Base-by-base conservation (phyloP, 768 basidiomycete species). In the Pleurotus citrinopileatus region DNA sequence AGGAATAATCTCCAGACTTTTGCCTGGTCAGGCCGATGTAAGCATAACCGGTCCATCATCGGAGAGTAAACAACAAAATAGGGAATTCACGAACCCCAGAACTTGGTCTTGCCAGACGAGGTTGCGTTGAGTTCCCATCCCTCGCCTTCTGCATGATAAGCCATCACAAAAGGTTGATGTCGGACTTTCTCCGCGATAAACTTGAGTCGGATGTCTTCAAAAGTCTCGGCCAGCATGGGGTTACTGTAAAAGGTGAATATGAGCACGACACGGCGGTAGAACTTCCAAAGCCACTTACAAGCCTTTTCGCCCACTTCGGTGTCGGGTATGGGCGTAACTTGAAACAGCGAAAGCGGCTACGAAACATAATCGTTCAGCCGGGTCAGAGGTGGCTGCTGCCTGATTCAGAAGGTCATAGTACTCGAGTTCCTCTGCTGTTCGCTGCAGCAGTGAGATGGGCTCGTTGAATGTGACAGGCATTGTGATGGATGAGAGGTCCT, bases 391-490 rank as follows among this genome's bases (percentile, higher is more conserved):
- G 12, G 70, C 67, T 1, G 77, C 83, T 19, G 91, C 92, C 61
- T 84, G 80, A 32, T 78, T 73, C n/a, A 94, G 72, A 6, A 94
- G 70, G 38, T 76, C 71, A 47, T 80, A 76, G 60, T 94, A 94
- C 70, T 94, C 92, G 10, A 92, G 63, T 65, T 93, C 91, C 68
- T 94, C 92, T 0, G 91, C 91, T 27, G 80, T 76, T 57, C 89
- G 77, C 67, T 95, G 93, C 8, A 94, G 75, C 37, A 95, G 74
- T 0, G 88, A 89, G 29, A 95, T 68, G 26, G 92, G 92, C 61
- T 95, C 92, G 59, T 95, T 95, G 72, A 94, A 95, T 2, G 86
- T 81, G 2, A 94, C 89, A n/a, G 92, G 92, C 55, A 94, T 83
- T 1, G 87, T 76, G 25, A 94, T 86, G 28, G 87, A 86, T 12